Base-by-base conservation (phyloP, 2,329 filamentous ascomycete genomes). In the Cryphonectria naterciae region DNA sequence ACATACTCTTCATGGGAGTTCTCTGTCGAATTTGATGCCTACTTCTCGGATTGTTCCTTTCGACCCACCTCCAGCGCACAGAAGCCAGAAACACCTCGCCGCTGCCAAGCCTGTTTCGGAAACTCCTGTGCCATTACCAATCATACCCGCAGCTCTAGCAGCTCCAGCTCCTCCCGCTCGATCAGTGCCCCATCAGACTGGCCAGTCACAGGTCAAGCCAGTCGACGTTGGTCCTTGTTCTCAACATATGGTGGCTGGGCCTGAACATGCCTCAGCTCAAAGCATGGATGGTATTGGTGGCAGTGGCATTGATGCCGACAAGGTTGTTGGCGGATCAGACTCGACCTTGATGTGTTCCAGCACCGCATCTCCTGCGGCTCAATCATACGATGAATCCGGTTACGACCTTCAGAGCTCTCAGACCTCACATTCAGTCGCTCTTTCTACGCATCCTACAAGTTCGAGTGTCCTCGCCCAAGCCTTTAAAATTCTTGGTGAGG, bases 401-500 rank as follows among this genome's bases (percentile, higher is more conserved):
- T 10, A 11, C 58, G 7, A 61, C 11, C 6, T 10, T 39, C 15
- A 1, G 3, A 39, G 17, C 35, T 11, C 32, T 61, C 58, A n/a
- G 4, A 37, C 11, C 6, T n/a, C 32, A n/a, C 17, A n/a, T 19
- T 13, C 58, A 10, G 8, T 35, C 35, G 35, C 58, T 39, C 28
- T 10, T 13, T n/a, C 32, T 39, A 22, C 19, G 11, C 32, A 25
- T 25, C 32, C 19, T 35, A 39, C 58, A 39, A 61, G 3, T 11
- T n/a, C 35, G n/a, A 37, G 49, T 19, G 41, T 70, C 1, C 25
- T 28, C 6, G 43, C 43, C 4, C 62, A 41, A 22, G 46, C n/a
- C 4, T 70, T 70, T 37, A 56, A 25, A 37, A 13, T 70, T 22
- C 66, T 70, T 32, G 56, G 43, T 2, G 68, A 70, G 17, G 66